Evolutionary conservation across 2,329 filamentous ascomycete genomes (phyloP).

Genomic region (Neodidymelliopsis sp.): DNA sequence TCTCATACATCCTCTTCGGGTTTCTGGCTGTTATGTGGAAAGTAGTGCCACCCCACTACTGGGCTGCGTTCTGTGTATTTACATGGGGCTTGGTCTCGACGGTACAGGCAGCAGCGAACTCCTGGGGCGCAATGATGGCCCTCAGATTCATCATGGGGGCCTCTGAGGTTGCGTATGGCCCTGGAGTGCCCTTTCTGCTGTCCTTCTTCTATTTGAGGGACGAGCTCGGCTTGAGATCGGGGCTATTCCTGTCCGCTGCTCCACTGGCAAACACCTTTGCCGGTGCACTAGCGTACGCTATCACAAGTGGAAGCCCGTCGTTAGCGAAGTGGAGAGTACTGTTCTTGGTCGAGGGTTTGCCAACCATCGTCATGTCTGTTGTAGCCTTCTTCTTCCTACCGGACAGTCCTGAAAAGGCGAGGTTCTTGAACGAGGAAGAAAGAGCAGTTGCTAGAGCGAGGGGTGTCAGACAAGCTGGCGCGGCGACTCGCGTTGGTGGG

Average conservation of each 20-base stretch:
- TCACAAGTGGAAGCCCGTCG: conserved; percentile 64
- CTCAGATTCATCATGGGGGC: conserved; percentile 47
- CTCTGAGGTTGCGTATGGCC: conserved; percentile 55
- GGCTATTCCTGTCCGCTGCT: conserved; percentile 62
- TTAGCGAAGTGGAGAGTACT: conserved; percentile 69
- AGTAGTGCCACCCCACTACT: conserved; percentile 45
- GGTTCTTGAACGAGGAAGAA: conserved; percentile 54
- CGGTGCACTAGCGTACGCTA: conserved; percentile 63
- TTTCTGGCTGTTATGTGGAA: conserved; percentile 50
- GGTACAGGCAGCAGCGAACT: conserved; percentile 40
- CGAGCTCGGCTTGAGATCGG: conserved; percentile 63
- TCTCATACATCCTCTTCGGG: conserved; percentile 49
- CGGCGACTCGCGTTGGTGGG: conserved; percentile 34
- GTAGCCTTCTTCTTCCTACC: conserved; percentile 55
- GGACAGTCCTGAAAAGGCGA: conserved; percentile 54
- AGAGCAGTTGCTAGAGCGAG: conserved; percentile 42
- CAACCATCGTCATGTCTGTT: conserved; percentile 52
- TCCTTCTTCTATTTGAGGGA: conserved; percentile 67
- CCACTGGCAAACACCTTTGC: conserved; percentile 83
- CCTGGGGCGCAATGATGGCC: conserved; percentile 46
- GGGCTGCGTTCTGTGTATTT: conserved; percentile 47
- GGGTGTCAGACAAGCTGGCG: conserved; percentile 42
- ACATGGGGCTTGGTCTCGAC: conserved; percentile 46
- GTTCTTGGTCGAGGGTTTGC: conserved; percentile 57
- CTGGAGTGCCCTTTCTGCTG: conserved; percentile 59